Evolutionary conservation across 352 stramenopile genomes (phyloP), one percentile per base, ranked within the genome.

Genomic region (Phytophthora palmivora): DNA sequence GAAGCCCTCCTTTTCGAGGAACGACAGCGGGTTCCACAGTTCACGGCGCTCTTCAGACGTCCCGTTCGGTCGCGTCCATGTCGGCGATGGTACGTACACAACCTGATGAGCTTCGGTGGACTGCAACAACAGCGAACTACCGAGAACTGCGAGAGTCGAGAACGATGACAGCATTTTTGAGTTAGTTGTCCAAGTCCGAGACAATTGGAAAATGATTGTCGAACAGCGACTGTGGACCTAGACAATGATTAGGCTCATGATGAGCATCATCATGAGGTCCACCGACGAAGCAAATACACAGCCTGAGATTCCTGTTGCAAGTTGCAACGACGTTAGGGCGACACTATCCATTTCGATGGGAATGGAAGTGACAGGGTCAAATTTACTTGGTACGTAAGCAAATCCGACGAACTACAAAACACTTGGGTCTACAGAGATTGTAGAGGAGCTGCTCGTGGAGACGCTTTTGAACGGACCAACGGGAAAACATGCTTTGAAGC

Each of bases 1-100:
- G 50, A 72, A 76, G 9, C 67, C 72, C 24, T 84, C 61, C 22
- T 74, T 70, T 47, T 84, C 78, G 2, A 84, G 75, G 69, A 82
- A 80, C 7, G 70, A 56, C 45, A 81, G 49, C 24, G 74, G 77
- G 15, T 78, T 75, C 62, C 71, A 78, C 28, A 76, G 63, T 37
- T 69, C 70, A 21, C 60, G 61, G 19, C 52, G 58, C 14, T 73
- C 65, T 14, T 49, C 19, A 11, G 74, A 68, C 2, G 63, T 79
- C 12, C 45, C 63, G 19, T 69, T 69, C 3, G 52, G n/a, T 19
- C 60, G 60, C 6, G 60, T 69, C 58, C 62, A 82, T 30, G 70
- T 82, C 9, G 74, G 74, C 6, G 65, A 54, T 2, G 74, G 74
- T 5, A 79, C 30, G 16, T 76, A 70, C 51, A 82, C 74, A 42